These are phyloP conservation scores for Solanum medicagineum DNA, from an alignment of 257 asterid genomes.

Conservation along the genomic window DNA sequence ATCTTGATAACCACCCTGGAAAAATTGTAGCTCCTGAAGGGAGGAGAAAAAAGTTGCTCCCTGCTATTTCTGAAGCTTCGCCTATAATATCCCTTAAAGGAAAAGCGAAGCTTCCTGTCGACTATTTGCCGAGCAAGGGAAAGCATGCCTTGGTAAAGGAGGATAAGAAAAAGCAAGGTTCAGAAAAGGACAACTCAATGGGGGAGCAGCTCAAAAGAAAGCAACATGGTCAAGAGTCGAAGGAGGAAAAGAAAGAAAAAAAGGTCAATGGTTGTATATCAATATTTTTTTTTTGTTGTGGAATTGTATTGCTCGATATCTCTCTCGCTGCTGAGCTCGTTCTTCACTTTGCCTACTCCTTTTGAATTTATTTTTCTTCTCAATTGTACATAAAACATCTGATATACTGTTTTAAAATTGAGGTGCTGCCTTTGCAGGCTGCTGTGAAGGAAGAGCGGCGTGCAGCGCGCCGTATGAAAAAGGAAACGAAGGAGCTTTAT, in stretches of 20 bases:
- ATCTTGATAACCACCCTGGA: constrained; percentile 87
- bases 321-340: neutral
- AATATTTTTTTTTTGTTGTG: neutral
- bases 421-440: constrained; percentile 38
- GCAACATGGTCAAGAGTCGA: constrained; percentile 60
- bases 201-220: constrained; percentile 38
- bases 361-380: neutral
- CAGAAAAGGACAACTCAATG: constrained; percentile 18
- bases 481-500: constrained; percentile 62
- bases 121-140: constrained; percentile 51
- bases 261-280: constrained; percentile 36
- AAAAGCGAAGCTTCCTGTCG: constrained; percentile 68
- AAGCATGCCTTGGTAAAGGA: constrained; percentile 27
- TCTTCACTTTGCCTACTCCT: neutral
- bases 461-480: constrained; percentile 74
- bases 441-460: constrained; percentile 83
- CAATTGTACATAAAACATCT: neutral
- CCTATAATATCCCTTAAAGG: constrained; percentile 65
- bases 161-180: constrained; percentile 1
- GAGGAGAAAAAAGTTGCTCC: constrained; percentile 52
- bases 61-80: constrained; percentile 31
- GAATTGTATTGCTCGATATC: neutral
- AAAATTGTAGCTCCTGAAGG: constrained; percentile 69
- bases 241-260: constrained; percentile 94
- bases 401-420: neutral